Evolutionary conservation across 2,329 filamentous ascomycete species (phyloP).

Genomic region (Arachnomyces sp.): DNA sequence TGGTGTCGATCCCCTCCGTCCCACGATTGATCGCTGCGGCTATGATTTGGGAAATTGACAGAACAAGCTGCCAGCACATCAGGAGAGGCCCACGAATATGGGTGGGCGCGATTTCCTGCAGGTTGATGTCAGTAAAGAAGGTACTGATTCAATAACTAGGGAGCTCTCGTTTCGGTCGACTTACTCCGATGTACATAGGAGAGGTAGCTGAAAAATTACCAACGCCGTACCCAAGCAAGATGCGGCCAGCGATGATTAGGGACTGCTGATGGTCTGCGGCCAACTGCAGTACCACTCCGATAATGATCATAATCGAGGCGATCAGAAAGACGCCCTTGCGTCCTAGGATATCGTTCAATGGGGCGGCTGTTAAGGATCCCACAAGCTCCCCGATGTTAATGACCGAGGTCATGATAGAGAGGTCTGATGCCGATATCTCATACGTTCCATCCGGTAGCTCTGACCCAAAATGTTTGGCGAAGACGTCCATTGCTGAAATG

Average conservation of each 20-base stretch:
- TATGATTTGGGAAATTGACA: slow-evolving; percentile 32
- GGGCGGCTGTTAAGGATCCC: slow-evolving; percentile 29
- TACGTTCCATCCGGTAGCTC: slow-evolving; percentile 21
- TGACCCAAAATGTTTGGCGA: slow-evolving; percentile 27
- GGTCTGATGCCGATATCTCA: slow-evolving; percentile 18
- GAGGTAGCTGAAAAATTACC: slow-evolving; percentile 34
- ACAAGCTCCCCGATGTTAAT: slow-evolving; percentile 35
- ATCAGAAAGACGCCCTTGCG: slow-evolving; percentile 26
- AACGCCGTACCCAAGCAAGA: slow-evolving; percentile 25
- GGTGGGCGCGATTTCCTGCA: slow-evolving; percentile 24
- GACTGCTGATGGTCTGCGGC: slow-evolving; percentile 9
- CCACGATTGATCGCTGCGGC: slow-evolving; percentile 28
- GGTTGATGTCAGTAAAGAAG: no score
- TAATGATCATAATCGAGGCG: slow-evolving; percentile 21
- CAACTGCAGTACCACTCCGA: slow-evolving; percentile 16
- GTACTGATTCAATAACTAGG: no score
- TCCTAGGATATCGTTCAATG: slow-evolving; percentile 30
- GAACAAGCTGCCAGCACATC: slow-evolving; percentile 36
- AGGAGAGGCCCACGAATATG: slow-evolving; percentile 26
- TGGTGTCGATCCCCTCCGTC: slow-evolving; percentile 18
- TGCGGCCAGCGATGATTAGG: slow-evolving; percentile 18
- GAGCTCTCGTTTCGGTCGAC: background rate
- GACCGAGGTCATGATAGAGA: slow-evolving; percentile 31
- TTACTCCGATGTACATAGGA: slow-evolving; percentile 29
- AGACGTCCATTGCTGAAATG: slow-evolving; percentile 28